Evolutionary conservation across 2,329 filamentous ascomycete species (phyloP).

Genomic region (Phialophora expanda): DNA sequence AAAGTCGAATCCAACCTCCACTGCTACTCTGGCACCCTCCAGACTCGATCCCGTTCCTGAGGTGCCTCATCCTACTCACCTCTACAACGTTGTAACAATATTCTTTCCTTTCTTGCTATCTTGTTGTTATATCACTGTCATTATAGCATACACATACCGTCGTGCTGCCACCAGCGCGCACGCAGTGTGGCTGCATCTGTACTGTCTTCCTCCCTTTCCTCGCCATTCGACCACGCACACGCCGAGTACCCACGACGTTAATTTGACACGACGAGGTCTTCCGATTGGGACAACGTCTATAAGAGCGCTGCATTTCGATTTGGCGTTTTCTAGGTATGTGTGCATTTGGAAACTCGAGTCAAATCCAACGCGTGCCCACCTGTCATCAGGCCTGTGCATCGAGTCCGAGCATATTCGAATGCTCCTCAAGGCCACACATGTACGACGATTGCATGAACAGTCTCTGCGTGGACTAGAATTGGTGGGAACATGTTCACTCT

Average conservation of each 20-base stretch:
- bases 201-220: slow-evolving; percentile 21
- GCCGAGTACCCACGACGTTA: slow-evolving; percentile 15
- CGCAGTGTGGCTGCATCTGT: slow-evolving; percentile 27
- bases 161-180: slow-evolving; percentile 31
- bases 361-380: slow-evolving; percentile 14
- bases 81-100: slow-evolving; percentile 34
- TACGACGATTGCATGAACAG: not conserved
- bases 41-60: slow-evolving; percentile 29
- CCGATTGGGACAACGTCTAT: not conserved
- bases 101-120: slow-evolving; percentile 28
- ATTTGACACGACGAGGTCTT: slow-evolving; percentile 1
- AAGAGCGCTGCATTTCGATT: not conserved
- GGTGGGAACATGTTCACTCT: not conserved
- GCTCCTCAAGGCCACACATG: not conserved
- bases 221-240: slow-evolving; percentile 20
- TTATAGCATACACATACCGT: slow-evolving; percentile 31
- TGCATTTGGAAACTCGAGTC: slow-evolving; percentile 9
- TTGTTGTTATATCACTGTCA: slow-evolving; percentile 32
- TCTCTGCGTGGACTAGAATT: not conserved
- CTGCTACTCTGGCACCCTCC: slow-evolving; percentile 29
- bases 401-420: slow-evolving; percentile 3
- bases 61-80: slow-evolving; percentile 27
- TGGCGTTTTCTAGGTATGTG: slow-evolving; percentile 26
- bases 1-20: slow-evolving; percentile 34
- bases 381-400: slow-evolving; percentile 20